Base-by-base conservation (phyloP, 1,139 yeast genomes). In the Candida sp. region DNA sequence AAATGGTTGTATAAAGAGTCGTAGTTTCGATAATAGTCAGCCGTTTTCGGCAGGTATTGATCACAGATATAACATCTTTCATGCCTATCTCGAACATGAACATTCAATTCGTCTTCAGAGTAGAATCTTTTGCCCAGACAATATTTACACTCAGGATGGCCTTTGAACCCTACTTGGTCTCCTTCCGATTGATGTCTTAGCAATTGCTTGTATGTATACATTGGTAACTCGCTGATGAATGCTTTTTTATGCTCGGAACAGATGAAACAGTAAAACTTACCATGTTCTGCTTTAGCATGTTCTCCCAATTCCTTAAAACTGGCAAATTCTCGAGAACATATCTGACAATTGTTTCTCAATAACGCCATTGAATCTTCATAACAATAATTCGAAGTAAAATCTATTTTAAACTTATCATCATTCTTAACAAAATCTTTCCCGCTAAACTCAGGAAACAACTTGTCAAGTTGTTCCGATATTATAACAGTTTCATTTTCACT, bases 31-130 rank as follows among this genome's bases (percentile, higher is more conserved):
- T 85, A 95, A 63, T 88, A 90, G 55, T 83, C 89, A 0, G 95
- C 95, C 4, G 75, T 70, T 21, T 79, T 67, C 1, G 87, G 79
- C 50, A 75, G 73, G 12, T 81, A 71, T 56, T 80, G 84, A 53
- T 90, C 96, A 68, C 99, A 93, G 34, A 95, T 82, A 55, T 84
- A 87, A 62, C 99, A 93, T 53, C 84, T 81, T 60, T 91, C 97
- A 62, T 93, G 99, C 43, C 71, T 70, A 49, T 88, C 88, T 53
- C 97, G 74, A 65, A 93, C 77, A 62, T 93, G 99, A 35, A 83
- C 65, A 54, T 80, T 82, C 53, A 90, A 72, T 60, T 91, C 98
- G 58, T 93, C 97, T 43, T 83, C 90, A 0, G 97, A 89, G 60
- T 93, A 93, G 60, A 88, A 91, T 45, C 96, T 66, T 51, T 71